Conservation (phyloP, 2,329 filamentous ascomycete genomes). For the Neospermospora avenae region DNA sequence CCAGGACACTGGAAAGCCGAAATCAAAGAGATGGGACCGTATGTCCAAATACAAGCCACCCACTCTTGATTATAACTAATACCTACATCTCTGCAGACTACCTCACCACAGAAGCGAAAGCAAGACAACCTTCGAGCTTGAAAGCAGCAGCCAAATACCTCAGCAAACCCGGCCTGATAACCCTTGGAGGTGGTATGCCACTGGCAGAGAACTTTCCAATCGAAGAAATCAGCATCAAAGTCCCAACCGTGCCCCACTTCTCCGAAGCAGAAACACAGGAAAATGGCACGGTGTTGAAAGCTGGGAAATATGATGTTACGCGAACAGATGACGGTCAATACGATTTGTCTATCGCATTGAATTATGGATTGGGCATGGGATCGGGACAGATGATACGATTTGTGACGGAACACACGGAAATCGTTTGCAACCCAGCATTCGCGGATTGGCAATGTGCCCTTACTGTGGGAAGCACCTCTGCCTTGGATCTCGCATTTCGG, state of each 20-base stretch:
- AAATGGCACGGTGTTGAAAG: conserved; percentile 57
- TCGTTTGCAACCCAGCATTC: conserved; percentile 83
- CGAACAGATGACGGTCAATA: conserved; percentile 50
- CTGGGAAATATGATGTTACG: conserved; percentile 80
- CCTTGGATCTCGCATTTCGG: conserved; percentile 77
- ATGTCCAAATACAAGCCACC: conserved; percentile 40
- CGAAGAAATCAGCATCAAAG: conserved; percentile 69
- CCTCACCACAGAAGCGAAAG: conserved; percentile 59
- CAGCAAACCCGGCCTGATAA: conserved; percentile 78
- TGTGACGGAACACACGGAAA: conserved; percentile 92
- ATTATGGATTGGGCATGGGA: conserved; percentile 87
- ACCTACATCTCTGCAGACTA: conserved; percentile 40
- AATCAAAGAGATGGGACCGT: conserved; percentile 83
- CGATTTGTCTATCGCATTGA: conserved; percentile 85
- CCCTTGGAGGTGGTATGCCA: conserved; percentile 86
- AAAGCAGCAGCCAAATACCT: conserved; percentile 80
- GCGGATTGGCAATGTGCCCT: conserved; percentile 84
- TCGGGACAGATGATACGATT: conserved; percentile 85
- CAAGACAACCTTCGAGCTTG: conserved; percentile 65
- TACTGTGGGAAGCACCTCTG: conserved; percentile 81
- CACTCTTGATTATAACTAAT: conserved; percentile 13
- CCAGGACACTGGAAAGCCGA: conserved; percentile 59
- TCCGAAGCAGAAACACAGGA: conserved; percentile 63
- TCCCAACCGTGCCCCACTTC: conserved; percentile 68
- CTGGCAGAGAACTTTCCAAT: conserved; percentile 93